Evolutionary conservation across 2,329 filamentous ascomycete species (phyloP), one percentile per base, ranked within the genome.

Genomic region (Septoria linicola): DNA sequence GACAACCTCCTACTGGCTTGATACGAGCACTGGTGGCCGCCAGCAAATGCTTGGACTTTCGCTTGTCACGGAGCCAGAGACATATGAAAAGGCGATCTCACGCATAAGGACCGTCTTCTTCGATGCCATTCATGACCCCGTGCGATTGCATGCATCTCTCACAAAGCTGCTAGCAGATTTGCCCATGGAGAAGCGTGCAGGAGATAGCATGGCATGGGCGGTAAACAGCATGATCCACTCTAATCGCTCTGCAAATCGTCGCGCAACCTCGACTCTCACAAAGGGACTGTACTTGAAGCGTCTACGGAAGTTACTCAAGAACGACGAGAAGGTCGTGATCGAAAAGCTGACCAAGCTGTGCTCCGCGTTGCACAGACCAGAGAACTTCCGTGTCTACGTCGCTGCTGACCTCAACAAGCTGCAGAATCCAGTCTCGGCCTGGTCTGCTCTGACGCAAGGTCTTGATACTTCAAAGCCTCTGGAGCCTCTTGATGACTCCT

Each of bases 31-130:
- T 78, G 79, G 46, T 11, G 85, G 87, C 27, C 90, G 95, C 66
- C 80, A 83, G 0, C 92, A 99, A 69, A 86, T 91, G 68, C 73
- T 96, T 21, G 81, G 84, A 51, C 82, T 97, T 41, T 82, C 84
- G 58, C 87, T 99, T 71, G 85, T 93, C 62, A 83, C 93, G 5
- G 93, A 99, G 69, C 82, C 85, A 0, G 84, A 92, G 45, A 96
- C 95, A 70, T 97, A 97, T 68, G 77, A 81, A 36, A 84, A 83
- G 0, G 84, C 88, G 2, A 86, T 97, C 51, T 78, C 84, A 54
- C 96, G 91, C 89, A 78, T 96, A 10, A 84, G 84, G 16, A 87
- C 88, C 10, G 80, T 97, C 70, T 85, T 96, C 69, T 95, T 92
- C 67, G 85, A 95, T 67, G 87, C 88, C 32, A 78, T 96, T 44